Base-by-base conservation (phyloP, 192 early-diverging fungal species). In the Coemansia umbellata region DNA sequence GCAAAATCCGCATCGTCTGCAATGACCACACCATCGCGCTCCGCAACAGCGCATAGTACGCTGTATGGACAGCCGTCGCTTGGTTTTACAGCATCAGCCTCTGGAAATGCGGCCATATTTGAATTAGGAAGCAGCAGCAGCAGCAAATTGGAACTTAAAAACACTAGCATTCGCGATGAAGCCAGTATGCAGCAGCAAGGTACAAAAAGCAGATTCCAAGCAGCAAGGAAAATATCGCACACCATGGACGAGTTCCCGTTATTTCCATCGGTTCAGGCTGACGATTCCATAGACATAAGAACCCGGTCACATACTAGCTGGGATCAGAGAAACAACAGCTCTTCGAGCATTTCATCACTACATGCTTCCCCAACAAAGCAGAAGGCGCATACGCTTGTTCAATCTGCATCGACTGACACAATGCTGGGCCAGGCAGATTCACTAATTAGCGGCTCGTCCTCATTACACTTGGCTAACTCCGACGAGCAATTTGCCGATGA, bases 241-340 rank as follows among this genome's bases (percentile, higher is more conserved):
- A 74, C 63, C 2, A 49, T 67, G 14, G 60, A 74, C 37, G 71
- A 74, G 48, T 57, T 74, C 22, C 64, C 71, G 26, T 36, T 53
- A 18, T 63, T 74, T 14, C 57, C 64, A 10, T 37, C 59, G 8
- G 45, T 53, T 33, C 60, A 58, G 44, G 55, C 41, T 37, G 36
- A 40, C 14, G 60, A 62, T 19, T 21, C 44, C 1, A 28, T 53
- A 18, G 64, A 63, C 27, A 26, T 36, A 3, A 47, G 60, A 17
- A 18, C 32, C 2, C 63, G 60, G 23, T 66, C 64, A 39, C 64
- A 62, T 9, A 63, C 60, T 15, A 74, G 60, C 44, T 33, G 32
- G 53, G 60, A 47, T 49, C 71, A 47, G 33, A 31, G 49, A 11
- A 39, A 50, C 18, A 47, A 31, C 14, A 31, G 53, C 6, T 37